Percentiles rank a stretch among this genome's conserved stretches.
Evolutionary conservation across 768 basidiomycete genomes (phyloP).

Genomic region (Kwoniella dejecticola): DNA sequence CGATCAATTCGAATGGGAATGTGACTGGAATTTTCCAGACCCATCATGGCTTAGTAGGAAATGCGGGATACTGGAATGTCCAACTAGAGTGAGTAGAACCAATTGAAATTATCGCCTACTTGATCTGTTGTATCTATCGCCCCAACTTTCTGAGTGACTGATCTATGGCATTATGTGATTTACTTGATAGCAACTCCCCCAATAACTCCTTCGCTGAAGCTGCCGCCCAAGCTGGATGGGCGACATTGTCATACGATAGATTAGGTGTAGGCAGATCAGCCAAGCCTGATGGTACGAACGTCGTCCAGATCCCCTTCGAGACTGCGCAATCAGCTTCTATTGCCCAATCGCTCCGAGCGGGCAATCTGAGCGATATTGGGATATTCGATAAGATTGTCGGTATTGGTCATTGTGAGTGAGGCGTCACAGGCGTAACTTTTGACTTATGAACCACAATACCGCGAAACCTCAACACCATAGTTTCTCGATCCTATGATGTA

Average conservation of each 20-base stretch:
- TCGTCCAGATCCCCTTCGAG: constrained; percentile 42
- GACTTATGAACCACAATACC: too few relatives aligned
- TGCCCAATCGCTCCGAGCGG: constrained; percentile 27
- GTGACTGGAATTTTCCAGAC: constrained; percentile 33
- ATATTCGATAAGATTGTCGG: constrained; percentile 35
- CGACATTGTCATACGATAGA: constrained; percentile 45
- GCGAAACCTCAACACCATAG: too few relatives aligned
- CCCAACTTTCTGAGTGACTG: too few relatives aligned
- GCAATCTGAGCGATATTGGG: constrained; percentile 22
- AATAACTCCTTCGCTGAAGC: constrained; percentile 39
- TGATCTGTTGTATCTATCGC: too few relatives aligned
- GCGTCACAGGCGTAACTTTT: too few relatives aligned
- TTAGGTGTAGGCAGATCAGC: constrained; percentile 42
- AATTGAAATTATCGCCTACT: too few relatives aligned
- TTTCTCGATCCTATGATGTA: too few relatives aligned
- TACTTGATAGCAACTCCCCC: constrained; percentile 8
- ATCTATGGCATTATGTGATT: not conserved
- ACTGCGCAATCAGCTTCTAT: constrained; percentile 38
- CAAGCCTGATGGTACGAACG: constrained; percentile 40
- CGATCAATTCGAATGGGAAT: constrained; percentile 27
- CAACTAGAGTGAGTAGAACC: constrained; percentile 31
- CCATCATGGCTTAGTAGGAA: constrained; percentile 3
- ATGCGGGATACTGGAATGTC: constrained; percentile 12
- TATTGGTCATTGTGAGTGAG: constrained; percentile 38
- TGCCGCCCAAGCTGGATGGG: constrained; percentile 35